Evolutionary conservation across 2,329 filamentous ascomycete species (phyloP), one percentile per base, ranked within the genome.

Genomic region (Claviceps sp.): DNA sequence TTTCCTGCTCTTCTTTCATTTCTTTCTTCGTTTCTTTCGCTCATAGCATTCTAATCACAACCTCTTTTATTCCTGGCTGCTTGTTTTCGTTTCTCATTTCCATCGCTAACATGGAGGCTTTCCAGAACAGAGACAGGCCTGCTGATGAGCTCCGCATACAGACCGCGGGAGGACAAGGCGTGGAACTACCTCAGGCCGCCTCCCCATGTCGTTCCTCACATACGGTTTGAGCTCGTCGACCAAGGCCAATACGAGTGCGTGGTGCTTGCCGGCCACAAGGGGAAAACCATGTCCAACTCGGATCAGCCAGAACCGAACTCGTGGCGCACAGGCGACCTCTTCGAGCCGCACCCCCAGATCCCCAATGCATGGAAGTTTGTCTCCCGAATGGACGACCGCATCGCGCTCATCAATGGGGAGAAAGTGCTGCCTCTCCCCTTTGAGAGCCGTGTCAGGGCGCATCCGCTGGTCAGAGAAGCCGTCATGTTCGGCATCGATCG

Each of bases 351-450:
- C 59, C 59, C 70, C 0, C 67, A 56, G 0, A 76, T 78, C 7
- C 52, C 64, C 0, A 66, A 75, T 51, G 77, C 79, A 0, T 86
- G 81, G 81, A 72, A 73, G 38, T 84, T 84, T 58, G 73, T 82
- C 50, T 79, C 76, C 1, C 69, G 82, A 41, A 73, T 74, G 0
- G 83, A 86, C 57, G 73, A 77, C 3, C 80, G 80, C 50, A 71
- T 85, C 39, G 78, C 77, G 0, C 69, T 86, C 4, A 67, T 78
- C 10, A 85, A 81, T 6, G 82, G 82, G 2, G 84, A 85, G 67
- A 86, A 85, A 57, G 84, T 85, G 54, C 80, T 85, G 57, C 81
- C 82, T 1, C 74, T 76, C 1, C 76, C 77, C 0, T 61, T 85
- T 3, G 82, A 86, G 61, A 74, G 72, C 2, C 70, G 69, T 0